Evolutionary conservation across 163 green algal species (phyloP).

Genomic region (Scenedesmus sp.): DNA sequence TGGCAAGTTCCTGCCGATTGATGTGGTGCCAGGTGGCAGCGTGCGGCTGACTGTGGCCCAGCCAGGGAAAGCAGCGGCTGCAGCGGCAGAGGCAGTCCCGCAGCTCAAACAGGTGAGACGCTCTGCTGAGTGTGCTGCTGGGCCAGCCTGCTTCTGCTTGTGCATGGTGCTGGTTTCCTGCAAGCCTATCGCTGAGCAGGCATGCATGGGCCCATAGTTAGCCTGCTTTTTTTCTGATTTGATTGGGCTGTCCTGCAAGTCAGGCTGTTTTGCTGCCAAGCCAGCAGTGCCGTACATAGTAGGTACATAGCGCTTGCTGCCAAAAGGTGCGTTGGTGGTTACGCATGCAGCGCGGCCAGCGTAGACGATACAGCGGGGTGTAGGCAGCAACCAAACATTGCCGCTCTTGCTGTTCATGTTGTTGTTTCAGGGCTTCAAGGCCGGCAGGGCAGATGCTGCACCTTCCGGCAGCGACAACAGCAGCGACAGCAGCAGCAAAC

Average conservation of each 20-base stretch:
- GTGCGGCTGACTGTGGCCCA: slow-evolving; percentile 7
- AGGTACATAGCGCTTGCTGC: not conserved
- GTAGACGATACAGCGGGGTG: not conserved
- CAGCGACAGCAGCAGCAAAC: not conserved
- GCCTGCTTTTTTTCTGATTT: not conserved
- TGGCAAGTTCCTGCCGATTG: not conserved
- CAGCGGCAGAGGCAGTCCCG: not conserved
- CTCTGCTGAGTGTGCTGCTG: not conserved
- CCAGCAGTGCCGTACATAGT: no score
- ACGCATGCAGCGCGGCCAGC: not conserved
- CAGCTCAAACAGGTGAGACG: not conserved
- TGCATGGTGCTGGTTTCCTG: not conserved
- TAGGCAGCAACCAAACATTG: not conserved
- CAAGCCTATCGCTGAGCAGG: not conserved
- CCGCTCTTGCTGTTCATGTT: no score
- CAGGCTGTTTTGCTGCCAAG: no score
- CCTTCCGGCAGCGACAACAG: not conserved
- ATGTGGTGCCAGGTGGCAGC: slow-evolving; percentile 27
- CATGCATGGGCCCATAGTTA: not conserved
- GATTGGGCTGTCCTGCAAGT: not conserved
- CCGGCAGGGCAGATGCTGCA: not conserved
- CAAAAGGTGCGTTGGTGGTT: not conserved
- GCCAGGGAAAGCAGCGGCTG: not conserved
- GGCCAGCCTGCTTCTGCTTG: not conserved
- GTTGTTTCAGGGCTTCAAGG: not conserved